Evolutionary conservation across 176 grass and related monocot species (phyloP).

Genomic region (Saccharum spontaneum): DNA sequence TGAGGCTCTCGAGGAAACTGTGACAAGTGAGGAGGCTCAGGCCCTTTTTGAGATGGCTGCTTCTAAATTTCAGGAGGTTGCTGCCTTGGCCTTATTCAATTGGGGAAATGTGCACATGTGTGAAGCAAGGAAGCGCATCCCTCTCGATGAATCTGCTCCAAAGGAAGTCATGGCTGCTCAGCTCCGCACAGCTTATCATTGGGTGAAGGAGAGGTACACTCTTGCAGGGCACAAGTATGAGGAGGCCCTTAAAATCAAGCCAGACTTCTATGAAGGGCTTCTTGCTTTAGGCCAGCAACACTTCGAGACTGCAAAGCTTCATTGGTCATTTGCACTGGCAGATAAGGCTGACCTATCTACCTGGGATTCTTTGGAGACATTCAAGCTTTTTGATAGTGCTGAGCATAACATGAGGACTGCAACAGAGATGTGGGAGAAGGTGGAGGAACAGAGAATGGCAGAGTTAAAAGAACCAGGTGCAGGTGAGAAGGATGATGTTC

Average conservation of each 20-base stretch:
- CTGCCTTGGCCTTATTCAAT: slow-evolving; percentile 86
- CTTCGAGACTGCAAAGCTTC: slow-evolving; percentile 94
- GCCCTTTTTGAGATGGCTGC: slow-evolving; percentile 84
- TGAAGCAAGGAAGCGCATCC: slow-evolving; percentile 88
- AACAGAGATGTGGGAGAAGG: slow-evolving; percentile 98
- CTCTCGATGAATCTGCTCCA: slow-evolving; percentile 83
- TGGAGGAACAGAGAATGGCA: slow-evolving; percentile 75
- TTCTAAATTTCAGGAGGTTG: slow-evolving; percentile 94
- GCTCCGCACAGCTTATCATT: slow-evolving; percentile 82
- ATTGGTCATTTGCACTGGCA: slow-evolving; percentile 94
- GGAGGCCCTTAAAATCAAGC: slow-evolving; percentile 83
- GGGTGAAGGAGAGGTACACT: slow-evolving; percentile 77
- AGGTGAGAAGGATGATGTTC: slow-evolving; percentile 62
- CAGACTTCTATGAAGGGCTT: slow-evolving; percentile 96
- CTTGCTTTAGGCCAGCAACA: slow-evolving; percentile 97
- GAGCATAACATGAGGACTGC: slow-evolving; percentile 89
- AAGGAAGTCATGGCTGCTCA: slow-evolving; percentile 70
- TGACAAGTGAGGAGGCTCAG: slow-evolving; percentile 88
- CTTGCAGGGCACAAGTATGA: slow-evolving; percentile 81
- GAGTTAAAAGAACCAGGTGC: slow-evolving; percentile 66
- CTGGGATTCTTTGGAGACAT: slow-evolving; percentile 85
- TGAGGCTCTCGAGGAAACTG: slow-evolving; percentile 81
- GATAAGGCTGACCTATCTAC: slow-evolving; percentile 73
- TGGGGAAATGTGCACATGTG: slow-evolving; percentile 99
- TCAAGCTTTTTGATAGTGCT: slow-evolving; percentile 82